Evolutionary conservation across 768 basidiomycete genomes (phyloP).

Genomic region (Symmetrospora coprosmae): DNA sequence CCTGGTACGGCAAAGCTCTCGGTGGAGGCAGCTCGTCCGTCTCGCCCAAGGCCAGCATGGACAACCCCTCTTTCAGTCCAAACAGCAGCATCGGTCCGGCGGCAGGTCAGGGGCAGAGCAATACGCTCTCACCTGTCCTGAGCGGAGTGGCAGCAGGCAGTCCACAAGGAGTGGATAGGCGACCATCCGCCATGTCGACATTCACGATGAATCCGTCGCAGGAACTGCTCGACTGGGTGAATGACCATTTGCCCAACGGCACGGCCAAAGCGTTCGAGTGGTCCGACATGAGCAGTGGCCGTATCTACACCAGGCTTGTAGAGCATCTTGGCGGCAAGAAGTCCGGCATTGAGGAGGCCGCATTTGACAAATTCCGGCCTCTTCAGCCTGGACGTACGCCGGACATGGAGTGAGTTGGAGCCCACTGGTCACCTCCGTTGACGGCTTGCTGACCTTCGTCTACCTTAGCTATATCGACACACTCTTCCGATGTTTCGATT

Average conservation of each 20-base stretch:
- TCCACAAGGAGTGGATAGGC: no score
- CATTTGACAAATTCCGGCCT: constrained; percentile 25
- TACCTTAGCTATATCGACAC: constrained; percentile 79
- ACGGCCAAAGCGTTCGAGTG: constrained; percentile 43
- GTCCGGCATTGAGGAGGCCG: constrained; percentile 27
- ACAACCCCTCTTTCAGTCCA: no score
- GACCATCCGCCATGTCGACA: no score
- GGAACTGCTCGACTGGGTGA: constrained; percentile 73
- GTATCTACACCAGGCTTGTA: constrained; percentile 68
- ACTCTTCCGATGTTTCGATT: constrained; percentile 78
- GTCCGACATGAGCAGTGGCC: constrained; percentile 43
- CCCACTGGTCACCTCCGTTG: constrained; percentile 24
- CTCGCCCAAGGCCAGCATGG: no score
- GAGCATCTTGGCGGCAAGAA: constrained; percentile 42
- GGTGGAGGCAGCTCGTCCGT: no score
- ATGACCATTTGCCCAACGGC: constrained; percentile 56
- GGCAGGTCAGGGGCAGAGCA: no score
- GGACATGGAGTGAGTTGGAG: constrained; percentile 19
- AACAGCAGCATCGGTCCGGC: no score
- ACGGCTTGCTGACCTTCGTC: constrained; percentile 40
- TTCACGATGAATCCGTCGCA: not conserved
- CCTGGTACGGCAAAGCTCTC: no score
- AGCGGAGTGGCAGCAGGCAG: no score
- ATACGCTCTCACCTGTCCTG: no score
- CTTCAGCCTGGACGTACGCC: constrained; percentile 5